These are phyloP conservation scores for Ascosphaera apis DNA, from an alignment of 2,329 filamentous ascomycete species.

Conservation along the genomic window DNA sequence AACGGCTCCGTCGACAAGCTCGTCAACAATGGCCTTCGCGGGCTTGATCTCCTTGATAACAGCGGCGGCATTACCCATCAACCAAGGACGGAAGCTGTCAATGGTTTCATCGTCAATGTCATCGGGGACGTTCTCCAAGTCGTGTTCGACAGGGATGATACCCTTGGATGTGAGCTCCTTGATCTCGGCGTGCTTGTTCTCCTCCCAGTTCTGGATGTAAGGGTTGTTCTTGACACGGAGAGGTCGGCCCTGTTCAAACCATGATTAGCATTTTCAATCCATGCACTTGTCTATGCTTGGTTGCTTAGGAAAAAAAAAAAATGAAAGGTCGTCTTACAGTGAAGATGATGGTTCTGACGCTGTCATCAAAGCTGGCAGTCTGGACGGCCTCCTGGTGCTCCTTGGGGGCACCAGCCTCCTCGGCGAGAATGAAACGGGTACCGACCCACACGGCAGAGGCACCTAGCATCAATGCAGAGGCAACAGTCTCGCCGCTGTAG, in stretches of 20 bases:
- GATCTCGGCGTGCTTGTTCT: conserved; percentile 72
- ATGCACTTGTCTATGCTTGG: neutral
- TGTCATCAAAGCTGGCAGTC: conserved; percentile 84
- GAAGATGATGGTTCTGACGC: conserved; percentile 93
- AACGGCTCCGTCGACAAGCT: conserved; percentile 69
- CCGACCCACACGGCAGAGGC: conserved; percentile 89
- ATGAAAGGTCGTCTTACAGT: conserved; percentile 26
- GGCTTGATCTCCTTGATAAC: conserved; percentile 82
- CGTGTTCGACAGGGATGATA: conserved; percentile 77
- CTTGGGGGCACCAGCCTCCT: conserved; percentile 84
- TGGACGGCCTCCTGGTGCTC: conserved; percentile 88
- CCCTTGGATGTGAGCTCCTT: conserved; percentile 78
- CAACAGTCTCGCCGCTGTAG: conserved; percentile 75
- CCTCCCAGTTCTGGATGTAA: conserved; percentile 93
- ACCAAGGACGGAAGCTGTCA: conserved; percentile 71
- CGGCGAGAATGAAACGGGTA: conserved; percentile 78
- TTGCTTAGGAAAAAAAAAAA: too few relatives aligned
- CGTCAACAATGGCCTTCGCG: conserved; percentile 81
- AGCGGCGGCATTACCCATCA: conserved; percentile 94
- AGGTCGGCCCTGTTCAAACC: conserved; percentile 42
- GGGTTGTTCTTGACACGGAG: conserved; percentile 80
- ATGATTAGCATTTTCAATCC: conserved; percentile 1
- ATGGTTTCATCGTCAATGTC: conserved; percentile 64
- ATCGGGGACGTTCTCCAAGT: conserved; percentile 59
- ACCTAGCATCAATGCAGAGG: conserved; percentile 78